Evolutionary conservation across 495 filamentous ascomycete genomes (phyloP).

Genomic region (Thozetella sp.): DNA sequence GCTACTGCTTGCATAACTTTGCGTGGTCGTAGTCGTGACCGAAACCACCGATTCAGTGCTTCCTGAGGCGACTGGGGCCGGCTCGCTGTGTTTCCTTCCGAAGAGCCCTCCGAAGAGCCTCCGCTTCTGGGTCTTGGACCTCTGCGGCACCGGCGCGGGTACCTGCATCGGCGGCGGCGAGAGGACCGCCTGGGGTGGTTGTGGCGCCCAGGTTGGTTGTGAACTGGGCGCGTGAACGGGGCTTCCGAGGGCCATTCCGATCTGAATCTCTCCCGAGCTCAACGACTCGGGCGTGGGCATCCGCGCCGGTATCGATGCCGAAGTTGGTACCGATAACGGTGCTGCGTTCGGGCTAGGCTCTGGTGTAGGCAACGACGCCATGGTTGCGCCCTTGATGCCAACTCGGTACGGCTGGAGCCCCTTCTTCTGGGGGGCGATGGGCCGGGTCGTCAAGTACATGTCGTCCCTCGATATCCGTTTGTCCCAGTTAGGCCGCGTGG

Average conservation of each 20-base stretch:
- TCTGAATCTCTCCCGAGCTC: conserved; percentile 35
- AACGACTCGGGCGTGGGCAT: conserved; percentile 41
- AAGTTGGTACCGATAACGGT: not conserved
- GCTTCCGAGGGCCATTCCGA: conserved; percentile 64
- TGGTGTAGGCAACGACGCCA: conserved; percentile 41
- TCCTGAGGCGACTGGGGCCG: conserved; percentile 16
- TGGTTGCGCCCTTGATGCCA: conserved; percentile 19
- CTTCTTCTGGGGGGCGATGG: conserved; percentile 17
- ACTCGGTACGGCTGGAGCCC: conserved; percentile 19
- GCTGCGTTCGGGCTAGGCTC: conserved; percentile 34
- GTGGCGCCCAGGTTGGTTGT: conserved; percentile 20
- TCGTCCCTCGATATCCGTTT: conserved; percentile 51
- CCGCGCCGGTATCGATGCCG: conserved; percentile 20
- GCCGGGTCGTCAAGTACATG: conserved; percentile 35
- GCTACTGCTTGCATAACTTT: conserved; percentile 5
- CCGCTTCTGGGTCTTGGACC: conserved; percentile 45
- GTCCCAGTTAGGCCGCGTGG: conserved; percentile 25
- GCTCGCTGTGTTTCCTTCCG: conserved; percentile 38
- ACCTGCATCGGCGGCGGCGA: conserved; percentile 19
- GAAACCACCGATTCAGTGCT: conserved; percentile 17
- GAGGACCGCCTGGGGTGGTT: conserved; percentile 12
- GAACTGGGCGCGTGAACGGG: conserved; percentile 26
- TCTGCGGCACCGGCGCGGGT: conserved; percentile 19
- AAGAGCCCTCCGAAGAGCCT: conserved; percentile 51
- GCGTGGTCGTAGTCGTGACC: conserved; percentile 5